Evolutionary conservation across 805 yeast genomes (phyloP).

Genomic region (Ogataea zsoltii): DNA sequence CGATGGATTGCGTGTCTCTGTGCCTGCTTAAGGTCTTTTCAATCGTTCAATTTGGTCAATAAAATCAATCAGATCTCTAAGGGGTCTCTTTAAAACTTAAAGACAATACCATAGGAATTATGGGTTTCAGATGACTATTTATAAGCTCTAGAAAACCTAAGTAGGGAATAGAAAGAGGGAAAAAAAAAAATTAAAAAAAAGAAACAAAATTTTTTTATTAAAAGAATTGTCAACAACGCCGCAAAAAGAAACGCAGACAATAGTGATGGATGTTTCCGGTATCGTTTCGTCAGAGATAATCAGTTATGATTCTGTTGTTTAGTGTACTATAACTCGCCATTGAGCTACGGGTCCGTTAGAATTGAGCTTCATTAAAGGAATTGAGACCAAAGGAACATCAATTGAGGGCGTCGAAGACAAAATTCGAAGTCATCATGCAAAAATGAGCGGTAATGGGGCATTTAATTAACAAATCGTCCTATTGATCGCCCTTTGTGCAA

Average conservation of each 20-base stretch:
- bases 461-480: constrained; percentile 1
- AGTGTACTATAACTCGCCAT: too few relatives aligned
- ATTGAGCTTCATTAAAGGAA: too few relatives aligned
- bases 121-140: constrained; percentile 15
- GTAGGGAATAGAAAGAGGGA: constrained; percentile 7
- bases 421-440: background rate
- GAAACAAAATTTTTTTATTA: constrained; percentile 4
- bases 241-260: constrained; percentile 11
- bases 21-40: constrained; percentile 4
- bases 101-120: background rate
- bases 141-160: constrained; percentile 9
- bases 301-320: background rate
- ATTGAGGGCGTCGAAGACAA: background rate
- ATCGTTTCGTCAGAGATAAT: background rate
- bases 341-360: too few relatives aligned
- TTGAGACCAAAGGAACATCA: too few relatives aligned
- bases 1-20: background rate
- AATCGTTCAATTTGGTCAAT: background rate
- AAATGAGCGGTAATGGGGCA: constrained; percentile 3
- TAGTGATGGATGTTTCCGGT: constrained; percentile 8
- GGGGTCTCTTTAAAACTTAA: background rate
- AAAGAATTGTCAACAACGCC: constrained; percentile 8
- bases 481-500: constrained; percentile 5
- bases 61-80: background rate
- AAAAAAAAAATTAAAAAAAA: constrained; percentile 14